Evolutionary conservation across 2,329 filamentous ascomycete genomes (phyloP), one percentile per base, ranked within the genome.

Genomic region (Ascochyta pisi): DNA sequence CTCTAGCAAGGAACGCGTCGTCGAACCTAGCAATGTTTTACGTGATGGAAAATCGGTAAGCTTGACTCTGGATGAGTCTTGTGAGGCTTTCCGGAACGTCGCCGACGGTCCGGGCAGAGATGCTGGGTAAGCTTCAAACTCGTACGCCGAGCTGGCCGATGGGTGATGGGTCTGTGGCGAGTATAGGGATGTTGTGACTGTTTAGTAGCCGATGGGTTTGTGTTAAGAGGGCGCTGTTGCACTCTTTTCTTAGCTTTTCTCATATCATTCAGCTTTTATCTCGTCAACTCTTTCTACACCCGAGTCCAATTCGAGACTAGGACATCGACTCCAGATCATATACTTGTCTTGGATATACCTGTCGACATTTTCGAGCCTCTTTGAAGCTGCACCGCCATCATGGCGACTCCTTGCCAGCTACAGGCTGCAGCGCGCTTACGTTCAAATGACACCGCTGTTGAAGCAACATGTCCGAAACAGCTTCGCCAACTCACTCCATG

Each of bases 401-500:
- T 57, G 54, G 45, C 43, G 23, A 57, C 49, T 3, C 39, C 48
- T 16, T 57, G 40, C 27, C 48, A 40, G 39, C 38, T 43, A 8
- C 37, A 49, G 22, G 35, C 48, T 16, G 39, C 49, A 8, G 34
- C 54, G 33, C 39, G 49, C 31, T 40, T 44, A 23, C 39, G 54
- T 44, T 49, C 49, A 9, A 52, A 40, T 22, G 44, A 57, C 27
- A 57, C 49, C 9, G 53, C 53, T 7, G 47, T 56, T 10, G 47
- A 47, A 47, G 12, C 22, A 29, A 40, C 27, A 49, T 52, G 48
- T 45, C 54, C 44, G 12, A 49, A 31, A 13, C 38, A 49, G n/a
- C 10, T 34, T 33, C 53, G 43, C 9, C 53, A 56, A 33, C 53
- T 56, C 38, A 56, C 53, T 8, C 43, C 53, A n/a, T 56, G 53